Evolutionary conservation across 352 stramenopile genomes (phyloP), one percentile per base, ranked within the genome.

Genomic region (Globisporangium cylindrosporum): DNA sequence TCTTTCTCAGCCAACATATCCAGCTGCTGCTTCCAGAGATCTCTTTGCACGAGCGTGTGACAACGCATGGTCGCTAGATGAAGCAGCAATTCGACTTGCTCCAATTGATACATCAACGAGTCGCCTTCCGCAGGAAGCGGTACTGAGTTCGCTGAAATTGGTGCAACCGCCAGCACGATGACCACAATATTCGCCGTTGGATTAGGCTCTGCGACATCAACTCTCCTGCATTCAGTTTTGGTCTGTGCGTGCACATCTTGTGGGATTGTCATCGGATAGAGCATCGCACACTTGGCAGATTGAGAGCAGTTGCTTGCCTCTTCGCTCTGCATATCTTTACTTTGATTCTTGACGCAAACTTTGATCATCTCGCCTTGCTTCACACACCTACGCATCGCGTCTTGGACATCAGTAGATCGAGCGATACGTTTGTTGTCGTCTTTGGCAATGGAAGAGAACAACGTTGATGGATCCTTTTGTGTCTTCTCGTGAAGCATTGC

Each of bases 361-460:
- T 54, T 18, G 55, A 62, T 56, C 49, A 25, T n/a, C 41, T 68
- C 36, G 18, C 7, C 25, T 46, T 51, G 20, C 38, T 58, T 48
- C 8, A 29, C 25, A 20, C 55, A 69, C 9, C 15, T 32, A n/a
- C n/a, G 22, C 20, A 63, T 46, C 41, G 64, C 55, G 3, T 69
- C 55, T 58, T 49, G 53, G 20, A 62, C n/a, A 8, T 59, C 41
- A 22, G 62, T 3, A 8, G 64, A 69, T 34, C 55, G 41, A 34
- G 64, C 2, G 27, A 51, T 12, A 9, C 38, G 10, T 22, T 57
- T 38, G 36, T 64, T 55, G 18, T 49, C n/a, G 0, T 57, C 55
- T 55, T 25, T 41, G 15, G 9, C 15, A 2, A 69, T 29, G n/a
- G 54, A 59, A 8, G 64, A 51, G 46, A 69, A 69, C 14, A 69